A percentile compares a stretch with the other conserved stretches of the same genome.
Conservation (phyloP, 2,329 filamentous ascomycete genomes). For the Aspergillus puulaauensis region DNA sequence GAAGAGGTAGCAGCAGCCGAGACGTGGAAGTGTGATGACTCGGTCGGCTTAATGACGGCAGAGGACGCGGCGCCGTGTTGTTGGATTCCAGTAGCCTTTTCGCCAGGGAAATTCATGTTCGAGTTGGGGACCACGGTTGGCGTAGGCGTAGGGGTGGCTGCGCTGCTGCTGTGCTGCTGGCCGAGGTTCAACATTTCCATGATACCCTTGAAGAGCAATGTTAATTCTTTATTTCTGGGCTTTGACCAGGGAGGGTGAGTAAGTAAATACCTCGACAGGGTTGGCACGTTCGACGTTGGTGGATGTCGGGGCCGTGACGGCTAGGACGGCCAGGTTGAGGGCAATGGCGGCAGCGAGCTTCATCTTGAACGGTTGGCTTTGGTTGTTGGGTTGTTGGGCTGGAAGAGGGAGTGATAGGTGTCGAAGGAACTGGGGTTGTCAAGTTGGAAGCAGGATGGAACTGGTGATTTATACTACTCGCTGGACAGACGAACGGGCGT, state of each 20-base stretch:
- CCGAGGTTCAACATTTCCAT: no score
- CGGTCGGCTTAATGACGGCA: no score
- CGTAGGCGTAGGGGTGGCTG: background rate
- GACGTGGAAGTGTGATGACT: no score
- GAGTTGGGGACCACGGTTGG: background rate
- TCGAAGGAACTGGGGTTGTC: background rate
- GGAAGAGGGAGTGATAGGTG: conserved; percentile 3
- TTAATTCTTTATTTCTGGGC: no score
- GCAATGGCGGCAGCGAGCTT: conserved; percentile 28
- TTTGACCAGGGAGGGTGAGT: no score
- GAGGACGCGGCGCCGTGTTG: no score
- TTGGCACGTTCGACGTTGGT: conserved; percentile 13
- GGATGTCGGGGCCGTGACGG: conserved; percentile 26
- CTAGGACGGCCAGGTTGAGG: conserved; percentile 29
- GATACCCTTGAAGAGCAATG: no score
- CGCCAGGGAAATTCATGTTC: background rate
- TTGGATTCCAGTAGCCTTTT: background rate
- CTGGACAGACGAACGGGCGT: background rate
- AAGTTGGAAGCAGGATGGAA: background rate
- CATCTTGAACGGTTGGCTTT: conserved; percentile 3
- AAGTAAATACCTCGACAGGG: no score
- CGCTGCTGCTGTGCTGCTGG: background rate
- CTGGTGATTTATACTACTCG: conserved; percentile 10
- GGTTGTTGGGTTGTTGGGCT: background rate
- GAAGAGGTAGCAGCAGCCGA: no score